Percentiles rank a stretch among this genome's conserved stretches.
Conservation (phyloP, 2,329 filamentous ascomycete species). For the Mariannaea sp. region DNA sequence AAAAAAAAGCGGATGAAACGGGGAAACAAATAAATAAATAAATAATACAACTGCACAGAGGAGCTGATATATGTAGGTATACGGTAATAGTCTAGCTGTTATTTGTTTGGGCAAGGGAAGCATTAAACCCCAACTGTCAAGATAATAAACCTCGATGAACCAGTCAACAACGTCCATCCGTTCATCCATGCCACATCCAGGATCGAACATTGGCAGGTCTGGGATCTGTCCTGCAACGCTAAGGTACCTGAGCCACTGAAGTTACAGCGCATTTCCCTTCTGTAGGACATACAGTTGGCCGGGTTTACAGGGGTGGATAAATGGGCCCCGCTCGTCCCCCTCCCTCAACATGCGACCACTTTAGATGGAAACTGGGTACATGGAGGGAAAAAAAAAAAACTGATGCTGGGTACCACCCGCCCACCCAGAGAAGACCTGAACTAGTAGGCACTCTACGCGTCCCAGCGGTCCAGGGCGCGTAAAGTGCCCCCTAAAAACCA, state of each 20-base stretch:
- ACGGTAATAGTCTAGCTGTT: no score
- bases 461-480: background rate
- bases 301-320: background rate
- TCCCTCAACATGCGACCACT: background rate
- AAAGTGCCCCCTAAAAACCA: background rate
- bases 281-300: background rate
- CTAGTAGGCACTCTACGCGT: constrained; percentile 15
- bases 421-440: no score
- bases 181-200: no score
- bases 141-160: background rate
- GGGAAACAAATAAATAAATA: background rate
- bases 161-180: background rate
- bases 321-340: no score
- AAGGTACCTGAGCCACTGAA: background rate
- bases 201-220: background rate
- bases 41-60: background rate
- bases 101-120: no score
- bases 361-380: no score
- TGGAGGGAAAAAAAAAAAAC: no score
- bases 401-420: no score
- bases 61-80: no score
- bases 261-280: constrained; percentile 1
- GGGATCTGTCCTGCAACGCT: background rate
- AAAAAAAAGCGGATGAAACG: background rate
- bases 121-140: background rate